Base-by-base conservation (phyloP, 352 stramenopile genomes). In the Proteromonas lacertae region DNA sequence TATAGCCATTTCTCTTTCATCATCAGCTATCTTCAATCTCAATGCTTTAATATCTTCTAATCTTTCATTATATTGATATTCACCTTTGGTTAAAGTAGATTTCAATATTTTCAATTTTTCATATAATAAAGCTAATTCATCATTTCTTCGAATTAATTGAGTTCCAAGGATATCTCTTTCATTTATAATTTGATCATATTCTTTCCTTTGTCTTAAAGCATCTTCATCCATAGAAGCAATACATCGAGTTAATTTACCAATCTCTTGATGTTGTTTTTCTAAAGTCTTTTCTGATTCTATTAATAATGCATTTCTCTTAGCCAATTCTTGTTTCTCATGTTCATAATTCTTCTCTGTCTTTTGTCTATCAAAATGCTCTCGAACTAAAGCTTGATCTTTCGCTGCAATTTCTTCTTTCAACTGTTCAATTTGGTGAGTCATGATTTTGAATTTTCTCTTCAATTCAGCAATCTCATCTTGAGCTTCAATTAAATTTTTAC, bases 101-200 rank as follows among this genome's bases (percentile, higher is more conserved):
- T 90, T 67, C 48, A 90, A 71, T 26, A 93, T 84, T 54, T 89
- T 90, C 32, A 92, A 68, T 50, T 92, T 92, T 51, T 93, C 79
- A 48, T 92, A 90, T 13, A 93, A 48, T 25, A 90, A 54, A n/a
- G 73, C 71, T 2, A 93, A 53, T 50, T 93, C 79, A 45, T 92
- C 74, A 46, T 92, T 92, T 30, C 78, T 66, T 2, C 76, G 65
- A 32, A 92, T 91, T 14, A 93, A 61, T 50, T 93, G 77, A 29
- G 75, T 89, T 22, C 77, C 77, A 18, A 93, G 58, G 35, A 93
- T 89, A 48, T 93, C 77, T 17, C 78, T 64, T 51, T 93, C 79
- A 46, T 83, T 83, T 30, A 92, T 81, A 24, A 92, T 65, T 42
- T 56, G 49, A 50, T 90, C 72, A 47, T 87, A 90, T 51, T 92